A percentile compares a stretch with the other conserved stretches of the same genome.
phyloP scores from a whole-genome alignment of 2,329 filamentous ascomycete species.

The Botrytis squamosa region DNA sequence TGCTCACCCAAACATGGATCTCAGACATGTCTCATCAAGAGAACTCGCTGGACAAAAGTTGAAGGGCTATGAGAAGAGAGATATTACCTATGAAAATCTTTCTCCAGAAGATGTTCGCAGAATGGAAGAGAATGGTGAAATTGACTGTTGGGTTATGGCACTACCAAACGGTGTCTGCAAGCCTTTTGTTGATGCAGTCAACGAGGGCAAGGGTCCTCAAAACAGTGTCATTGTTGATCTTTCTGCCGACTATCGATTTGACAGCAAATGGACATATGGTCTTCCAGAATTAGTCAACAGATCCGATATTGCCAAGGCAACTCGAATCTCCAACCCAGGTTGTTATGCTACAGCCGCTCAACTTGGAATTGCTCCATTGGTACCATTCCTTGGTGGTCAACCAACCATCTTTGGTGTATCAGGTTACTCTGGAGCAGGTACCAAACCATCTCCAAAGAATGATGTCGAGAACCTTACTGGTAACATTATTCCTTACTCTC shows the following conservation, averaged over 20 bases:
- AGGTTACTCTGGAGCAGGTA: slow-evolving; percentile 92
- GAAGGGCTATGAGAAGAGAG: slow-evolving; percentile 84
- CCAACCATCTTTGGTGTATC: slow-evolving; percentile 88
- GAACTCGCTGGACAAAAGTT: slow-evolving; percentile 86
- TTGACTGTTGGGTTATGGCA: slow-evolving; percentile 98
- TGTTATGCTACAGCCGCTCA: slow-evolving; percentile 95
- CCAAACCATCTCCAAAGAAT: slow-evolving; percentile 93
- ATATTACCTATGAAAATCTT: slow-evolving; percentile 90
- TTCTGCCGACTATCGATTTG: slow-evolving; percentile 95
- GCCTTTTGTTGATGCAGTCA: slow-evolving; percentile 86
- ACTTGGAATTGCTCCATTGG: slow-evolving; percentile 79
- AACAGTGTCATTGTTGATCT: slow-evolving; percentile 85
- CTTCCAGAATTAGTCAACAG: slow-evolving; percentile 83
- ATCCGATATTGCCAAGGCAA: slow-evolving; percentile 72
- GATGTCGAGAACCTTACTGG: slow-evolving; percentile 77
- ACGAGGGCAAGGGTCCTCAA: slow-evolving; percentile 60
- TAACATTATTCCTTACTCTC: slow-evolving; percentile 87
- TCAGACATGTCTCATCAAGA: slow-evolving; percentile 88
- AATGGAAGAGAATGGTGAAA: slow-evolving; percentile 79
- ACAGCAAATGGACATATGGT: slow-evolving; percentile 82
- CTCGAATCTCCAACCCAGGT: slow-evolving; percentile 85
- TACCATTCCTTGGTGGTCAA: slow-evolving; percentile 71
- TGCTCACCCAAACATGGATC: slow-evolving; percentile 83
- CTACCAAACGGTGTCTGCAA: slow-evolving; percentile 93
- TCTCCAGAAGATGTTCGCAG: slow-evolving; percentile 80